Conservation (phyloP, 2,329 filamentous ascomycete genomes). For the Verticillium dahliae region DNA sequence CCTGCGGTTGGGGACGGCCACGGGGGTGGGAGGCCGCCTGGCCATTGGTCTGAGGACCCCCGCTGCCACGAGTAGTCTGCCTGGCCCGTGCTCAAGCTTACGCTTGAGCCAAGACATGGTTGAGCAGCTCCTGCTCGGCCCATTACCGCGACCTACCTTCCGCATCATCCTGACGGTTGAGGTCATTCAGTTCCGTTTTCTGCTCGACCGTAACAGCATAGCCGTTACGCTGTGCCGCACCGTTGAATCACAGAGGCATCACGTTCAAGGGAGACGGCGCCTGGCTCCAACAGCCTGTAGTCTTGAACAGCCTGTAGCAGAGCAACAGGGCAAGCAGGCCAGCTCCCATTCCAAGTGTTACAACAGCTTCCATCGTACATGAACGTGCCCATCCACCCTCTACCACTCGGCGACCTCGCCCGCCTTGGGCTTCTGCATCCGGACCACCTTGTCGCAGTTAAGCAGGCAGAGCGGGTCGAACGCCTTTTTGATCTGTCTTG, state of each 20-base stretch:
- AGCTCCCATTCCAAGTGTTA: background rate
- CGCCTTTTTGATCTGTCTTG: slow-evolving; percentile 63
- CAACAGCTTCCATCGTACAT: background rate
- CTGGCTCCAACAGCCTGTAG: background rate
- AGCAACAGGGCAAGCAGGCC: background rate
- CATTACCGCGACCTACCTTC: background rate
- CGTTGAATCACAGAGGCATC: too few species aligned
- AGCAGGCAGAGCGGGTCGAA: slow-evolving; percentile 69
- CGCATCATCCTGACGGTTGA: too few species aligned
- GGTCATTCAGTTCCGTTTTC: too few species aligned
- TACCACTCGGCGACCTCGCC: slow-evolving; percentile 41
- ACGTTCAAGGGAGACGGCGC: too few species aligned
- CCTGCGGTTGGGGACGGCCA: background rate
- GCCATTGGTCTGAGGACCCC: background rate
- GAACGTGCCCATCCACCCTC: slow-evolving; percentile 3
- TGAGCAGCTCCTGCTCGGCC: background rate
- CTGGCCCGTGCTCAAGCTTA: background rate
- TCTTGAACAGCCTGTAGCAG: background rate
- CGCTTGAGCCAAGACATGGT: background rate
- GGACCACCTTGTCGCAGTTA: slow-evolving; percentile 64
- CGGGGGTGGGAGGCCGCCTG: background rate
- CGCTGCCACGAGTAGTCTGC: background rate
- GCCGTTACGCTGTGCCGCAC: too few species aligned
- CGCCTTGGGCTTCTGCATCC: slow-evolving; percentile 48
- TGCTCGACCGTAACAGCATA: too few species aligned